Base-by-base conservation (phyloP, 768 basidiomycete species). In the Multifurca ochricompacta region DNA sequence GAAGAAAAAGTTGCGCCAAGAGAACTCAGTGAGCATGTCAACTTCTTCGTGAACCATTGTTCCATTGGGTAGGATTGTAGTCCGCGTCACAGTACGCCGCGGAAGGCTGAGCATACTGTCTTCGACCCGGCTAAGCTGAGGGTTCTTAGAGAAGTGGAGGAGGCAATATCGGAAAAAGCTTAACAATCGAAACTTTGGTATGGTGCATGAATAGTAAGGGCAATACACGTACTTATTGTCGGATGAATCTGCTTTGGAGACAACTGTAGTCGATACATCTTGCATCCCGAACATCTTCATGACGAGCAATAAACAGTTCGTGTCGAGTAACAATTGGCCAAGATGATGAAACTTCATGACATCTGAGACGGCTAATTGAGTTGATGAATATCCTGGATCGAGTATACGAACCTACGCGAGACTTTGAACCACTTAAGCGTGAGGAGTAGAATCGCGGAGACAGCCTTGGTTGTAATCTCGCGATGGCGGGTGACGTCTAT, bases 321-420 rank as follows among this genome's bases (percentile, higher is more conserved):
- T 94, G 63, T 98, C 95, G 40, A 99, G 81, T 7, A 99, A 73
- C 31, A 91, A 80, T 68, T 95, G 93, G n/a, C 92, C 92, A 21
- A 99, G 77, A 68, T 97, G 92, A 68, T 99, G 94, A 66, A 96
- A 97, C 67, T 99, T 98, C 88, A 99, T 94, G 18, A 87, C 83
- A 70, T 98, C 95, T 98, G 61, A 14, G 25, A 48, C 36, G 19
- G n/a, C 51, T 35, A n/a, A 16, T 43, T 54, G 30, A 58, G 27
- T 18, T 4, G 10, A 40, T 48, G 42, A 34, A 46, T 16, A 18
- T 27, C 6, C 7, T 16, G 42, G 25, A 42, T 43, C 28, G 32
- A 42, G 27, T 30, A 19, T 9, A 51, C 18, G 28, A 43, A 77
- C 92, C 68, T 62, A 97, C 95, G 96, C 47, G 95, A 97, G 21